Base-by-base conservation (phyloP, 352 stramenopile genomes). In the Phytophthora tentaculata region DNA sequence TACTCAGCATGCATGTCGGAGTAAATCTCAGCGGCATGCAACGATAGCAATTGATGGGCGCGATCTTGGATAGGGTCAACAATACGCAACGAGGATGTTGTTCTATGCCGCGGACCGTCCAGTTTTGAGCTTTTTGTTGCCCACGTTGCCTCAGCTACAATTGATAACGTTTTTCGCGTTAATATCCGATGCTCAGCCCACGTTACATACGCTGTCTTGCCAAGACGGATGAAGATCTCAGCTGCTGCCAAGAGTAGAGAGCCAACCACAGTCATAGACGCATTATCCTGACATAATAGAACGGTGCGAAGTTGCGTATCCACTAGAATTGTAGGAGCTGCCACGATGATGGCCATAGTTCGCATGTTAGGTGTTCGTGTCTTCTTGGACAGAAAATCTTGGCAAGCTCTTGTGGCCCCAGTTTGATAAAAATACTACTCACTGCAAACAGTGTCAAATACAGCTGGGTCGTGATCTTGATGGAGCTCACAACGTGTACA, bases 1-100 rank as follows among this genome's bases (percentile, higher is more conserved):
- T 88, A 88, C 70, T 88, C 77, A 22, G 72, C 66, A 24, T 69
- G 62, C 72, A 84, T 85, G 51, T 79, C 67, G 14, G 65, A 61
- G 44, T 76, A 65, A 1, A 68, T 55, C 48, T 77, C 70, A 10
- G 60, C 65, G 1, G 61, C 62, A 41, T 77, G 65, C 8, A 64
- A 32, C 47, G 35, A 43, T 43, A 43, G 13, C 5, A 82, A 16
- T 37, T 56, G 24, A 24, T 58, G 32, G 29, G 39, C 49, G 13
- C 55, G 51, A 7, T 60, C 48, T 19, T 64, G 32, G 22, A 56
- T 53, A 10, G 23, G 44, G 45, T 67, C 57, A 43, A 43, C 35
- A 13, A 43, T 43, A 43, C 35, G 35, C 14, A 43, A 19, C 10
- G 35, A 43, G 35, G 35, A 43, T 16, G 56, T 57, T 7, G 41